These are phyloP conservation scores for Anisogramma anomala DNA, from an alignment of 2,329 filamentous ascomycete genomes.

Conservation along the genomic window DNA sequence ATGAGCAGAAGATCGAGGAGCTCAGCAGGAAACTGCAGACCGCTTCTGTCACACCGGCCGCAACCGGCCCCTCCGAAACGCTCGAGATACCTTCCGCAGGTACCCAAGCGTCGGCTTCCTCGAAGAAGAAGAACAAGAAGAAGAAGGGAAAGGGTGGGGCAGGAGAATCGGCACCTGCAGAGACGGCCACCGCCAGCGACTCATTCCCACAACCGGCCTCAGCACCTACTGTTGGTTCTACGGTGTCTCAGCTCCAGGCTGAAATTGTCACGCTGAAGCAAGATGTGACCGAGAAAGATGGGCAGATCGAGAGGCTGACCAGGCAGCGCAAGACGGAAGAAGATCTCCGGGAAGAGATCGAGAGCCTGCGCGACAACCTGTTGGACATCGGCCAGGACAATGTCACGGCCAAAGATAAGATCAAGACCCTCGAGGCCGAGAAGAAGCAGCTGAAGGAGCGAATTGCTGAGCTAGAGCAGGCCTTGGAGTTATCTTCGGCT, in stretches of 20 bases:
- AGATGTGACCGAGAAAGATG: conserved; percentile 53
- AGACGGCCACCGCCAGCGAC: conserved; percentile 29
- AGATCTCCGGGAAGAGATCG: conserved; percentile 73
- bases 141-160: conserved; percentile 55
- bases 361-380: conserved; percentile 69
- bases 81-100: conserved; percentile 12
- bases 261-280: conserved; percentile 41
- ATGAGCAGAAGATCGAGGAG: conserved; percentile 30
- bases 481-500: conserved; percentile 37
- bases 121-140: conserved; percentile 72
- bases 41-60: conserved; percentile 18
- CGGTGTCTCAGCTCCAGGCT: conserved; percentile 31
- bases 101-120: conserved; percentile 16
- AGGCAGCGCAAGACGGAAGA: conserved; percentile 65
- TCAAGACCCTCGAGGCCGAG: conserved; percentile 58
- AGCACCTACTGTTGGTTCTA: conserved; percentile 20
- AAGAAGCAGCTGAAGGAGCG: conserved; percentile 53
- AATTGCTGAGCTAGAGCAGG: conserved; percentile 58
- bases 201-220: conserved; percentile 25
- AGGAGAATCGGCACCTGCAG: conserved; percentile 28
- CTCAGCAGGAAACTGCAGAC: conserved; percentile 27
- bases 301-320: conserved; percentile 59
- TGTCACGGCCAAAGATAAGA: conserved; percentile 68
- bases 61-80: conserved; percentile 11
- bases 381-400: conserved; percentile 71